phyloP scores from a whole-genome alignment of 495 filamentous ascomycete species.

The Podospora comata region DNA sequence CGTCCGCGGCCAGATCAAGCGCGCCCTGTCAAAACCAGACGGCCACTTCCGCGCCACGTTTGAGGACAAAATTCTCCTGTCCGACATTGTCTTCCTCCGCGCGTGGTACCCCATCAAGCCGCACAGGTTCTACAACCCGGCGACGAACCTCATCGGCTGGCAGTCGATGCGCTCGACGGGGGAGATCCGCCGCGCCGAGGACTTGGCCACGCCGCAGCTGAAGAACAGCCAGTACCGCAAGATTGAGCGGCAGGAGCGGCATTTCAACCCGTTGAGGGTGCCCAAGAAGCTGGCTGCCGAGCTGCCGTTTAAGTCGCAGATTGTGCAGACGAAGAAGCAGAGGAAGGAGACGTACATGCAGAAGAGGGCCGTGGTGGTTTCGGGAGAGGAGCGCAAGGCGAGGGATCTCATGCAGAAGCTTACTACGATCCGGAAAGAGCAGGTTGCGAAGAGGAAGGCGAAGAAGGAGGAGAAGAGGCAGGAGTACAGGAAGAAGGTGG shows the following conservation, averaged over 20 bases:
- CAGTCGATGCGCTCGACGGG: conserved; percentile 91
- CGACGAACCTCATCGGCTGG: conserved; percentile 88
- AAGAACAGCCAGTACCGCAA: conserved; percentile 79
- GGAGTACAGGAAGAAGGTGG: conserved; percentile 75
- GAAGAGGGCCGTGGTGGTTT: conserved; percentile 83
- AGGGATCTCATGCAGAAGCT: conserved; percentile 92
- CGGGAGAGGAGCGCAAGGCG: conserved; percentile 78
- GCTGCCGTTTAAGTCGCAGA: conserved; percentile 91
- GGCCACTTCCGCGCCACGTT: conserved; percentile 95
- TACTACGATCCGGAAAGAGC: conserved; percentile 85
- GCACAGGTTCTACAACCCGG: conserved; percentile 93
- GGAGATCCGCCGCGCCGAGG: conserved; percentile 74
- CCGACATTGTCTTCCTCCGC: conserved; percentile 89
- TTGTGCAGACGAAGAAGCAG: conserved; percentile 73
- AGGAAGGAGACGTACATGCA: conserved; percentile 85
- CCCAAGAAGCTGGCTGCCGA: conserved; percentile 79
- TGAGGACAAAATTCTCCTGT: conserved; percentile 96
- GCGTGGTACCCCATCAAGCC: conserved; percentile 97
- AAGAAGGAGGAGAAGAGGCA: conserved; percentile 83
- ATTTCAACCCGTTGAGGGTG: conserved; percentile 92
- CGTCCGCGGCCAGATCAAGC: conserved; percentile 93
- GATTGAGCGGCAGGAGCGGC: conserved; percentile 73
- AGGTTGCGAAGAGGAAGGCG: conserved; percentile 69
- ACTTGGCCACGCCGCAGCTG: conserved; percentile 69
- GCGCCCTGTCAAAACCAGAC: conserved; percentile 84